Conservation (phyloP, 345 rosid genomes). For the Gynandropsis gynandra region DNA sequence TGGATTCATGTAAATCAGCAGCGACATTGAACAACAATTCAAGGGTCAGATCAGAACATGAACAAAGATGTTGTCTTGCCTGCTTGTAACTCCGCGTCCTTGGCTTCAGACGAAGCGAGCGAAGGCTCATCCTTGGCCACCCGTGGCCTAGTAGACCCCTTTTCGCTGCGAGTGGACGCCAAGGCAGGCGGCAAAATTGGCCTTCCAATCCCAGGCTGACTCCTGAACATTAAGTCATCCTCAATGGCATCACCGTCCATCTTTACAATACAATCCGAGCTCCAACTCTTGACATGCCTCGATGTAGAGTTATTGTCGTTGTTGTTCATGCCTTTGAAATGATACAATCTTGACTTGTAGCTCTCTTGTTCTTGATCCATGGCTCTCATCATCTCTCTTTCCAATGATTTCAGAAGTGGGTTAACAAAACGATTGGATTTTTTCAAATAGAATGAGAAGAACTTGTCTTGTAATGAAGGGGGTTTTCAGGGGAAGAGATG, state of each 20-base stretch:
- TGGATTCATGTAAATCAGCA: too few relatives aligned
- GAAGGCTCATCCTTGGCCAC: neutral
- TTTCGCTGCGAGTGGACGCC: slow-evolving; percentile 21
- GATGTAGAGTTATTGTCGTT: slow-evolving; percentile 29
- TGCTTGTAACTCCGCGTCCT: slow-evolving; percentile 29
- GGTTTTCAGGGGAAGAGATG: too few relatives aligned
- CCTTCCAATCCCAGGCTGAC: slow-evolving; percentile 28
- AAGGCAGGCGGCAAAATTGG: slow-evolving; percentile 22
- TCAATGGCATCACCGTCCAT: slow-evolving; percentile 25
- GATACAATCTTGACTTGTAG: slow-evolving; percentile 47
- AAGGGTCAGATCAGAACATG: neutral
- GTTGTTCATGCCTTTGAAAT: slow-evolving; percentile 46
- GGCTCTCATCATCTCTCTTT: slow-evolving; percentile 36
- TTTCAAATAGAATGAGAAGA: too few relatives aligned
- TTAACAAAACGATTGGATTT: too few relatives aligned
- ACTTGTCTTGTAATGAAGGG: too few relatives aligned
- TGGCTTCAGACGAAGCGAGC: slow-evolving; percentile 21
- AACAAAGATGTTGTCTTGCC: slow-evolving; percentile 15
- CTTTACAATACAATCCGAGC: slow-evolving; percentile 33
- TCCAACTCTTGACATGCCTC: slow-evolving; percentile 46
- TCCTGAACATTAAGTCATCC: slow-evolving; percentile 26
- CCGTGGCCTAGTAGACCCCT: neutral
- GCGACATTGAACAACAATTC: too few relatives aligned
- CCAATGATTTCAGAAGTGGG: too few relatives aligned
- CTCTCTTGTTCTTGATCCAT: slow-evolving; percentile 62